Conservation (phyloP, 2,329 filamentous ascomycete genomes). For the Colletotrichum sp. region DNA sequence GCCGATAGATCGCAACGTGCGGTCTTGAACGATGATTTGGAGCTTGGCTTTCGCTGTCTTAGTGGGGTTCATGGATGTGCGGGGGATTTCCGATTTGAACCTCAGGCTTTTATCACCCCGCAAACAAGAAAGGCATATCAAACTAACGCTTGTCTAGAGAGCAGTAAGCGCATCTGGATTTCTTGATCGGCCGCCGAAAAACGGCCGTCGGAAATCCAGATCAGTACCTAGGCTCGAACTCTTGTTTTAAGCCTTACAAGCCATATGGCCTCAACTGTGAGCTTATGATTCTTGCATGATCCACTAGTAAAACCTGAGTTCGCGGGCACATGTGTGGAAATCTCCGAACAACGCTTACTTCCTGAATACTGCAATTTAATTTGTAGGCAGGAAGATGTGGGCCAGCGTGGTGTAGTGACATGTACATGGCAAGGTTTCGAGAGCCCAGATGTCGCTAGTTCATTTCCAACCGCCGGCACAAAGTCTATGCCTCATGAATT, state of each 20-base stretch:
- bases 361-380: background rate
- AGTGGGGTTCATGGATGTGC: background rate
- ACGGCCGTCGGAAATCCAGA: background rate
- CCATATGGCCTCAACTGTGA: background rate
- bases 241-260: background rate
- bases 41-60: background rate
- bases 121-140: background rate
- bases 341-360: background rate
- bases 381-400: background rate
- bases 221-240: background rate
- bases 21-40: background rate
- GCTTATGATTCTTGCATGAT: background rate
- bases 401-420: background rate
- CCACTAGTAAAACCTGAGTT: background rate
- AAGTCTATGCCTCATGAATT: background rate
- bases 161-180: background rate
- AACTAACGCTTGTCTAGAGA: background rate
- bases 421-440: background rate
- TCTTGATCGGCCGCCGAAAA: background rate
- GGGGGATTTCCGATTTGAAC: background rate
- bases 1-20: background rate
- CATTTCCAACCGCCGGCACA: background rate
- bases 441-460: background rate
- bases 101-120: background rate
- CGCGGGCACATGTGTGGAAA: background rate